Base-by-base conservation (phyloP, 2,329 filamentous ascomycete species). In the Verticillium alfalfae region DNA sequence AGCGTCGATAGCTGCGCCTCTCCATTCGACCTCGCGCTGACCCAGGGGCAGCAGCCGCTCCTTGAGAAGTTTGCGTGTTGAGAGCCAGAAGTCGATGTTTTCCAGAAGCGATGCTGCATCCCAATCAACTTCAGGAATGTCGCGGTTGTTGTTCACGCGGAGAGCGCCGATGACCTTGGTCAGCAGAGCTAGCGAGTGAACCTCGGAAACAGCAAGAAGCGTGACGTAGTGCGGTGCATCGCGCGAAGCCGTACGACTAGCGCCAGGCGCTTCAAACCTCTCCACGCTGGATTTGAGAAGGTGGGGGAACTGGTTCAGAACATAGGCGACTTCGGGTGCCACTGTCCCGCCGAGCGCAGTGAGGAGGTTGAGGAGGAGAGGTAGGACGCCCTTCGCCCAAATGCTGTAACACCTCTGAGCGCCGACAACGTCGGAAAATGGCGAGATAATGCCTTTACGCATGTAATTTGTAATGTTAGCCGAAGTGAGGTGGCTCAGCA, bases 351-450 rank as follows among this genome's bases (percentile, higher is more conserved):
- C 92, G 18, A 99, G 86, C 12, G 91, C 87, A 63, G 89, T 87
- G 22, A 99, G 84, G 34, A 99, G 81, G 73, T 98, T 98, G 55
- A 99, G 83, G 63, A 94, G 89, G 18, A 99, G 79, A 0, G 95
- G 95, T 3, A 99, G 81, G 62, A 98, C 84, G 1, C 92, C 95
- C 67, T 91, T 90, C 22, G 88, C 87, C 95, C 95, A 99, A 69
- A 98, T 93, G 59, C 85, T 84, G 77, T 96, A 96, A 70, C 96
- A 87, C 34, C 94, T 87, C 64, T 87, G 85, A 0, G 84, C 77
- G 1, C 88, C 82, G 3, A 86, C 81, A 15, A 85, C 85, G 6
- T 91, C 84, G 55, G 95, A 90, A 65, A 96, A 93, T 0, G 93
- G 93, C 2, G 90, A 90, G 62, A 93, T 88, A 57, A 84, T 84